Evolutionary conservation across 768 basidiomycete species (phyloP), one percentile per base, ranked within the genome.

Genomic region (Phylloporus sp.): DNA sequence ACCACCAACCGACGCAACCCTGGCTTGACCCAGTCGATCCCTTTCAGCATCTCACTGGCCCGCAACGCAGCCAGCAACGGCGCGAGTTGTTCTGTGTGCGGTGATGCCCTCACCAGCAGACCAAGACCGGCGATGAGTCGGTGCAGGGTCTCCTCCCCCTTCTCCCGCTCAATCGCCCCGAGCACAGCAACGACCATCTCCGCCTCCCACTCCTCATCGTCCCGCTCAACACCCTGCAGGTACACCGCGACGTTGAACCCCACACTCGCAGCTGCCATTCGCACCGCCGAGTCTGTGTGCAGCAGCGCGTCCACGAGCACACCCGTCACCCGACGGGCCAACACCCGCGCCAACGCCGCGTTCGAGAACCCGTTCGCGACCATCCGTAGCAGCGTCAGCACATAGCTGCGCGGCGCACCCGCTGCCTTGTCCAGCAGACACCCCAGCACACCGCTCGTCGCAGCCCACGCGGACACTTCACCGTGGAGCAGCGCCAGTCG

Each of bases 141-240:
- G 66, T 97, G 89, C 2, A 94, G 91, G 89, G 91, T 83, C 63
- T 95, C 94, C 66, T 91, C 88, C 57, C 76, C 70, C 55, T 72
- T 78, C 71, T 95, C 92, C 56, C 79, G 78, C 45, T 76, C 77
- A 18, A 95, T 61, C 16, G 88, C 89, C 66, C 92, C 90, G 0
- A 94, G 65, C n/a, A 97, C 62, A 1, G 89, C 95, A 60, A 86
- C 89, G 2, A 85, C 73, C 28, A 95, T 69, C 72, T 97, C 95
- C 0, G 88, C 74, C 61, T 91, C 84, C 90, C 91, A 95, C 49
- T 94, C 93, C 18, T 79, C 89, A 48, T 83, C 81, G 46, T 80
- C 83, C 11, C 18, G 20, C 1, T 11, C 36, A 4, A 1, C 8
- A 4, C 74, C 77, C 73, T 94, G 91, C 42, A 91, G 59, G 60